Percentiles rank a stretch among this genome's conserved stretches.
phyloP scores from a whole-genome alignment of 2,329 filamentous ascomycete species.

The Botrytis medusae region DNA sequence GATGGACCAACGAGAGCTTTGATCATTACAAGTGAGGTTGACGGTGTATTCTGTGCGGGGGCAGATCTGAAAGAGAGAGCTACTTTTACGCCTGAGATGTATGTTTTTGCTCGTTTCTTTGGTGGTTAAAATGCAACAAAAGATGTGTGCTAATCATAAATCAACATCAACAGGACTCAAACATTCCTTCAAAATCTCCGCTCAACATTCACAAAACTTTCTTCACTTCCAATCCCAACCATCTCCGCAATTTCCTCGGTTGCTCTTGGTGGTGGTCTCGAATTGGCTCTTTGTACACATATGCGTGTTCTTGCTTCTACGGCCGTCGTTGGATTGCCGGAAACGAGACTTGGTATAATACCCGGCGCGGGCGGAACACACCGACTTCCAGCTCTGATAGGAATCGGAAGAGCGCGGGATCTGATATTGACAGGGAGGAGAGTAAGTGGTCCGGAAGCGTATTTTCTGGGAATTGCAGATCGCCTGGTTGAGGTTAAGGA shows the following conservation, averaged over 20 bases:
- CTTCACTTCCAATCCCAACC: conserved; percentile 79
- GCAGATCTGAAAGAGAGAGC: conserved; percentile 89
- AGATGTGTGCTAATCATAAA: neutral
- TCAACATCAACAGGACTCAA: conserved; percentile 58
- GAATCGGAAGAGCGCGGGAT: conserved; percentile 78
- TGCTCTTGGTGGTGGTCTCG: conserved; percentile 89
- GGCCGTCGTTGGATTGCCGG: conserved; percentile 78
- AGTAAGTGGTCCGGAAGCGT: conserved; percentile 79
- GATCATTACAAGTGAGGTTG: conserved; percentile 80
- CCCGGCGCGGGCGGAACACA: conserved; percentile 93
- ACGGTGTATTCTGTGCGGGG: conserved; percentile 87
- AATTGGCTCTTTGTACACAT: conserved; percentile 85
- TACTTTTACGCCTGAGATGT: conserved; percentile 78
- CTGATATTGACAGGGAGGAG: conserved; percentile 87
- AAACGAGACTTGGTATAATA: conserved; percentile 90
- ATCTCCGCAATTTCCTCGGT: conserved; percentile 83
- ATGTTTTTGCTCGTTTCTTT: neutral
- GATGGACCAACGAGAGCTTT: conserved; percentile 71
- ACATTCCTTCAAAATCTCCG: conserved; percentile 78
- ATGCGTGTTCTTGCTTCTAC: conserved; percentile 84
- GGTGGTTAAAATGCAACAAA: neutral
- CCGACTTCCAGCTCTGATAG: conserved; percentile 79
- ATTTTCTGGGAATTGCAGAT: conserved; percentile 87
- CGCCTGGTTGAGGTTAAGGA: conserved; percentile 74
- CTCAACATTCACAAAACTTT: conserved; percentile 69